Evolutionary conservation across 2,329 filamentous ascomycete genomes (phyloP).

Genomic region (Dothideomycetes sp.): DNA sequence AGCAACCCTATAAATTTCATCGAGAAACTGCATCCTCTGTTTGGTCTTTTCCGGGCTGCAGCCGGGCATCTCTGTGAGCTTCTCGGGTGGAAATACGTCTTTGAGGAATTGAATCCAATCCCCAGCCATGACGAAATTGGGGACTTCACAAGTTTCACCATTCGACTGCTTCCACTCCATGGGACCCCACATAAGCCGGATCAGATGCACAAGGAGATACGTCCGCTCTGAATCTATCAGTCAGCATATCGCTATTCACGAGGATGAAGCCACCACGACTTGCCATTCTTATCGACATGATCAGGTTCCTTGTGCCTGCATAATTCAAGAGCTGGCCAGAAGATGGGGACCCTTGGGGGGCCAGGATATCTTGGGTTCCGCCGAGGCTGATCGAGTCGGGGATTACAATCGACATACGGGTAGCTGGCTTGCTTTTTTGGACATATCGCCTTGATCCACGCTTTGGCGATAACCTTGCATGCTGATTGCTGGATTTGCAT

Average conservation of each 20-base stretch:
- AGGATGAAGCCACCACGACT: conserved; percentile 5
- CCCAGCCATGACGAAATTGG: conserved; percentile 2
- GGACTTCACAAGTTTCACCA: conserved; percentile 3
- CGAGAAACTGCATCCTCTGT: conserved; percentile 4
- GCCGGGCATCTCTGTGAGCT: conserved; percentile 4
- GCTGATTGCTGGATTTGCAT: conserved; percentile 58
- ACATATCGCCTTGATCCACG: conserved; percentile 64
- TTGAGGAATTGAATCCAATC: conserved; percentile 7
- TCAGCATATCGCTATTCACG: neutral
- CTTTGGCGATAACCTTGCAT: conserved; percentile 63
- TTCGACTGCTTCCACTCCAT: conserved; percentile 6
- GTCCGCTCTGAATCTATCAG: conserved; percentile 4
- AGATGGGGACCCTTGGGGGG: conserved; percentile 16
- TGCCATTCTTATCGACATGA: conserved; percentile 58
- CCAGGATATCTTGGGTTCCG: conserved; percentile 2
- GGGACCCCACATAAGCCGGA: conserved; percentile 8
- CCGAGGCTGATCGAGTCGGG: conserved; percentile 23
- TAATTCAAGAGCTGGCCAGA: conserved; percentile 24
- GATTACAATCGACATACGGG: conserved; percentile 47
- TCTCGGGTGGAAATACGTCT: conserved; percentile 5
- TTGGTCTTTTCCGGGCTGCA: conserved; percentile 5
- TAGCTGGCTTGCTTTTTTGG: conserved; percentile 68
- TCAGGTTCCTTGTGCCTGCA: conserved; percentile 64
- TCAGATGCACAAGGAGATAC: conserved; percentile 7
- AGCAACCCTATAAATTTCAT: conserved; percentile 6